Base-by-base conservation (phyloP, 768 basidiomycete genomes). In the Leccinum disarticulatum region DNA sequence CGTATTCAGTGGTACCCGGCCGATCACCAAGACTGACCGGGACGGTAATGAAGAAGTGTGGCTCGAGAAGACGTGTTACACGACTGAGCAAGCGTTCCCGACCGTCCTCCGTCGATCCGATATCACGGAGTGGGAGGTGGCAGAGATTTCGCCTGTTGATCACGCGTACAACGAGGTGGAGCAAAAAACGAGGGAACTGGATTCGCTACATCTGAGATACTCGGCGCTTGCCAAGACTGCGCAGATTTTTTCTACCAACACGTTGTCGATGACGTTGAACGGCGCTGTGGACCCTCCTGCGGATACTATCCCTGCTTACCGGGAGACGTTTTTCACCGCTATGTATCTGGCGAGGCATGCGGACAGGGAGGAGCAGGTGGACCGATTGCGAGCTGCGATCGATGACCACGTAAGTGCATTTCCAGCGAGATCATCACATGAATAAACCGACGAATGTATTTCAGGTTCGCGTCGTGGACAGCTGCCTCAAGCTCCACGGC, bases 21-120 rank as follows among this genome's bases (percentile, higher is more conserved):
- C 87, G 33, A 76, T 90, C 48, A 81, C 83, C 57, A 91, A 87
- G 70, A 70, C 77, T 9, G 82, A 80, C 55, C 79, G 83, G 28
- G 87, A 91, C 63, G 86, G 86, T 8, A 77, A 76, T 30, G 88
- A 91, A 70, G 90, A 92, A 70, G 73, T 82, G 1, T 97, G 94
- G 94, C 75, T 88, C 0, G 95, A 97, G 71, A 98, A 96, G 77
- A 93, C 90, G 0, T 87, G 84, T 66, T 88, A 85, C 69, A 90
- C 87, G 3, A 94, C 92, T 0, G 92, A 95, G 73, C 90, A 93
- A 65, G 81, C 85, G 4, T 95, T 95, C 76, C 96, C 96, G 0
- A 95, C 94, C 0, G 90, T 98, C 3, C 82, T 98, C 38, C 86
- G 91, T 33, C 85, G 96, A 25, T 94, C 93, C 1, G 95, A 97